Conservation (phyloP, 2,329 filamentous ascomycete species). For the Xenoacremonium recifei region DNA sequence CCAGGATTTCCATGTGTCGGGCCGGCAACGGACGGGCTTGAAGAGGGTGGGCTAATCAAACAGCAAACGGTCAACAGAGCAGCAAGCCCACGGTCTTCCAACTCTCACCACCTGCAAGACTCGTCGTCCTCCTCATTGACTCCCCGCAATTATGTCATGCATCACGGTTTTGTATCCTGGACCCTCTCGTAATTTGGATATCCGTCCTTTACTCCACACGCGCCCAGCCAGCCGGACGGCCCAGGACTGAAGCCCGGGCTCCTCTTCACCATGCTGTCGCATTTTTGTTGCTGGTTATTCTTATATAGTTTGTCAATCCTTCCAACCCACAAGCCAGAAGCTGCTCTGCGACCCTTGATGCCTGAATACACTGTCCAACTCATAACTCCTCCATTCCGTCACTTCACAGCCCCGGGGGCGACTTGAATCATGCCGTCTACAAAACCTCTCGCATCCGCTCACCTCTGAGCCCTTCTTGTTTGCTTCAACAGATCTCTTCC, state of each 20-base stretch:
- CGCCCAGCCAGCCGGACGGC: conserved; percentile 17
- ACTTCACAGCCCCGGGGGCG: conserved; percentile 13
- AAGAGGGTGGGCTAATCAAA: conserved; percentile 21
- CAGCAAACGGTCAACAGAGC: conserved; percentile 15
- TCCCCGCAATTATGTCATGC: conserved; percentile 49
- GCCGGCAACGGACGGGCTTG: conserved; percentile 14
- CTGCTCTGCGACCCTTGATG: conserved; percentile 23
- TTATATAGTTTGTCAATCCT: conserved; percentile 27
- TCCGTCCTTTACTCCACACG: conserved; percentile 26
- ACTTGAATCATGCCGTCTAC: conserved; percentile 18
- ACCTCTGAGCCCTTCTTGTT: conserved; percentile 8
- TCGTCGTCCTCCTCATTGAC: conserved; percentile 17
- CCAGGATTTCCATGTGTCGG: no score
- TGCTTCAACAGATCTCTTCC: conserved; percentile 4
- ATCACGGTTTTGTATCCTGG: conserved; percentile 36
- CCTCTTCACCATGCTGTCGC: conserved; percentile 16
- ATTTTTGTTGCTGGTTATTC: conserved; percentile 17
- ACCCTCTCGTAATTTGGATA: conserved; percentile 34
- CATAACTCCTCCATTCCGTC: conserved; percentile 12
- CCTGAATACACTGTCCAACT: conserved; percentile 24
- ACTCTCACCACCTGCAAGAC: conserved; percentile 11
- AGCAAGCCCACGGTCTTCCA: conserved; percentile 15
- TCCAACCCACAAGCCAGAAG: conserved; percentile 20
- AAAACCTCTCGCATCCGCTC: conserved; percentile 14
- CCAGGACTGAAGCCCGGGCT: conserved; percentile 13